Conservation (phyloP, 2,329 filamentous ascomycete genomes). For the Microsporum canis region DNA sequence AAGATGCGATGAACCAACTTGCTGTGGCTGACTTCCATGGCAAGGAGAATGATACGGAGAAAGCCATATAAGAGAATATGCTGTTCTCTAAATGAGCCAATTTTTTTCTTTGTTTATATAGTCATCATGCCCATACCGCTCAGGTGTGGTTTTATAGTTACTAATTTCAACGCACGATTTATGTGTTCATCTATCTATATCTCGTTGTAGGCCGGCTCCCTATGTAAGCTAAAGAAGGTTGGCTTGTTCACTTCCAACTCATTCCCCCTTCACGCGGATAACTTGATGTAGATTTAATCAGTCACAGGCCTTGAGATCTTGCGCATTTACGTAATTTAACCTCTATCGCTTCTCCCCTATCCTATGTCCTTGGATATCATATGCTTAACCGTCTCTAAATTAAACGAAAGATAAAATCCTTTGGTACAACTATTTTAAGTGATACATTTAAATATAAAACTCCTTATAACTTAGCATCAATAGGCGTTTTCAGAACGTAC, state of each 20-base stretch:
- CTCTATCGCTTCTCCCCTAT: too few species aligned
- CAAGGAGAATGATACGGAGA: neutral
- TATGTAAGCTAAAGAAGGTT: neutral
- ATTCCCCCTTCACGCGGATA: neutral
- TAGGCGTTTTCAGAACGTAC: too few species aligned
- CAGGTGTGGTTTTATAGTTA: neutral
- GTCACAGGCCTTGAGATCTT: neutral
- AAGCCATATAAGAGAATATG: neutral
- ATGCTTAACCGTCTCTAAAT: too few species aligned
- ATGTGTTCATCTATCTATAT: neutral
- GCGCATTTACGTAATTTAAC: too few species aligned
- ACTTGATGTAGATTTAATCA: neutral
- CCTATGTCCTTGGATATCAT: too few species aligned
- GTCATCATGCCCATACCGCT: neutral
- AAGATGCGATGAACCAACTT: constrained; percentile 53
- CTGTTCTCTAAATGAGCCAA: neutral
- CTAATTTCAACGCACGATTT: neutral
- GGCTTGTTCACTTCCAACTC: neutral
- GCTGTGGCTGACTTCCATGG: constrained; percentile 2
- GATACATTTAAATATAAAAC: too few species aligned
- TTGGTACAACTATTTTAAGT: too few species aligned
- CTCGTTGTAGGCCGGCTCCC: neutral
- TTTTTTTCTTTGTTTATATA: neutral
- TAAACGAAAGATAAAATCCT: too few species aligned
- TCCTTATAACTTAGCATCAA: too few species aligned